Base-by-base conservation (phyloP, 1,139 yeast species). In the Kodamaea derodonti region DNA sequence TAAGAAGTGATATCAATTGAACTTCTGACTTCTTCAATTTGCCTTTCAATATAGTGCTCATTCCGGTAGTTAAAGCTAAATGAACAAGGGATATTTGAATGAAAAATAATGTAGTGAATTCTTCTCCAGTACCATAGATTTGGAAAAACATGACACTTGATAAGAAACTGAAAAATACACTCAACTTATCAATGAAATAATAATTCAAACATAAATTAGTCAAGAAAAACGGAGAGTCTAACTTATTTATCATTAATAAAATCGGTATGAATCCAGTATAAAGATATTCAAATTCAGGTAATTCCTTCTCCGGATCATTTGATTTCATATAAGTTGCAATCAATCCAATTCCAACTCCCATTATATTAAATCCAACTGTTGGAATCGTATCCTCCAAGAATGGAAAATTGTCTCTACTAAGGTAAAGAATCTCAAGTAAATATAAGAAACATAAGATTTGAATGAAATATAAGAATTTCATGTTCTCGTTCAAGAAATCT, bases 281-380 rank as follows among this genome's bases (percentile, higher is more conserved):
- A 11, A 69, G 32, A 37, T 59, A 50, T 42, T 68, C 63, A 45
- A 69, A 69, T 33, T 65, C 70, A 5, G 74, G 74, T 27, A 59
- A 46, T 12, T 35, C 33, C 36, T 44, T 43, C 40, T 50, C 41
- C 39, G 54, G 35, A 35, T 50, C 41, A 6, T 18, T 28, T 25
- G 31, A 30, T 35, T 49, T 51, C 18, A 54, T 47, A 38, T 61
- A 58, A 32, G 60, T 55, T 37, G 65, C 49, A 17, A 58, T 35
- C 34, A 56, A 41, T 8, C 66, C 71, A 24, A 60, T 38, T 1
- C 49, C 31, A 2, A 66, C 58, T 2, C 72, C 75, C 12, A 58
- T 23, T 8, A 52, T 47, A 42, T 66, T 69, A 53, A 64, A 67
- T 3, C 58, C 62, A 15, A 66, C 49, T 10, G 52, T 47, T 11